Evolutionary conservation across 345 rosid species (phyloP).

Genomic region (Brassica juncea): DNA sequence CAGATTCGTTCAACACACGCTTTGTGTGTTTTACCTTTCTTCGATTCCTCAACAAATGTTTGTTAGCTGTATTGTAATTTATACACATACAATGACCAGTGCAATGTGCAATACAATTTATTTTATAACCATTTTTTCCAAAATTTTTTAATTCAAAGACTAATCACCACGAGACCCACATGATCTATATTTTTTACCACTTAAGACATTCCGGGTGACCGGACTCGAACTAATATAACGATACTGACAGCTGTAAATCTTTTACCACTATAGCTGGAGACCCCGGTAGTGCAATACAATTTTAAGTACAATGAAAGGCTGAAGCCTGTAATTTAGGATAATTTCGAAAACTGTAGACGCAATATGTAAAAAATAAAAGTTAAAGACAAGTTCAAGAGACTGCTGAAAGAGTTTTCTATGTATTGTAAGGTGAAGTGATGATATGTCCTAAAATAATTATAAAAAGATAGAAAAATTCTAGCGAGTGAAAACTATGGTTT

Average conservation of each 20-base stretch:
- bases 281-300: not conserved
- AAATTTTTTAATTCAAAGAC: too few species aligned
- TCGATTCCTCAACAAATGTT: not conserved
- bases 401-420: not conserved
- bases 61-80: constrained; percentile 5
- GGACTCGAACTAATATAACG: too few species aligned
- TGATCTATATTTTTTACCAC: too few species aligned
- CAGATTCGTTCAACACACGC: constrained; percentile 30
- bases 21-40: constrained; percentile 24
- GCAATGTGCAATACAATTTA: not conserved
- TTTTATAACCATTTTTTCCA: too few species aligned
- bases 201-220: too few species aligned
- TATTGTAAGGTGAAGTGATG: not conserved
- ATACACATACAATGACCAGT: not conserved
- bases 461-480: not conserved
- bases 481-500: not conserved
- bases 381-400: not conserved
- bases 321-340: not conserved
- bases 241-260: too few species aligned
- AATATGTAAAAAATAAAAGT: not conserved
- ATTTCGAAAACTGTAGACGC: not conserved
- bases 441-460: not conserved
- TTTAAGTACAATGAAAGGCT: not conserved
- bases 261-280: too few species aligned
- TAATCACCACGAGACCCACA: too few species aligned